Conservation (phyloP, 2,329 filamentous ascomycete genomes). For the Didymosphaeria variabile region DNA sequence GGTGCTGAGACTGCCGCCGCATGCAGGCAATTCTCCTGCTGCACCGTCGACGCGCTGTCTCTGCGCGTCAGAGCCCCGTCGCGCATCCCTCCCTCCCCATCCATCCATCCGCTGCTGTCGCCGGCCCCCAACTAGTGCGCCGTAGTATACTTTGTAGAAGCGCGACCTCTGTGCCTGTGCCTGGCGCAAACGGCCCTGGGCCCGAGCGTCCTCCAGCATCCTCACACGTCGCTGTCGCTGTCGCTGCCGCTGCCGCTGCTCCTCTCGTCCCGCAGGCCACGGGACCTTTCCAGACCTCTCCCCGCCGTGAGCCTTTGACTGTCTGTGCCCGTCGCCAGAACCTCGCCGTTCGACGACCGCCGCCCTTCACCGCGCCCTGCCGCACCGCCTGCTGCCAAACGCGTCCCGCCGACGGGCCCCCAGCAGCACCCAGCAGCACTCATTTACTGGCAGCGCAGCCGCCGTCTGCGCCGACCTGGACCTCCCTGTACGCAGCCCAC, state of each 20-base stretch:
- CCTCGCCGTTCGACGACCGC: neutral
- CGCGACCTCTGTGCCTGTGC: neutral
- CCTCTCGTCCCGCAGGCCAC: constrained; percentile 30
- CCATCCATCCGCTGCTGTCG: neutral
- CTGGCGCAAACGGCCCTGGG: constrained; percentile 16
- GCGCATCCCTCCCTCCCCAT: neutral
- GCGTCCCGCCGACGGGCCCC: constrained; percentile 6
- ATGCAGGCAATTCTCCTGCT: constrained; percentile 14
- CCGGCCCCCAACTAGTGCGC: neutral
- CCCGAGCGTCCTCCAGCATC: constrained; percentile 12
- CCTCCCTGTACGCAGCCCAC: constrained; percentile 12
- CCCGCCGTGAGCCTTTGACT: neutral
- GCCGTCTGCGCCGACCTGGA: constrained; percentile 1
- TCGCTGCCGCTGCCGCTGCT: constrained; percentile 22
- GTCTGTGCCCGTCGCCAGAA: neutral
- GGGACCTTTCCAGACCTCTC: constrained; percentile 21
- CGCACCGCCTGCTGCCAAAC: constrained; percentile 3
- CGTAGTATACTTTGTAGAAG: neutral
- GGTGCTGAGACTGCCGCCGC: constrained; percentile 9
- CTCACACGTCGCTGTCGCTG: constrained; percentile 21
- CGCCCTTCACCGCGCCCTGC: constrained; percentile 1
- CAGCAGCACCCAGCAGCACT: neutral
- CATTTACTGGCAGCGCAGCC: neutral
- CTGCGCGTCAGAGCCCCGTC: neutral
- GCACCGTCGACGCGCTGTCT: neutral